A percentile compares a stretch with the other conserved stretches of the same genome.
Evolutionary conservation across 2,329 filamentous ascomycete species (phyloP).

Genomic region (Calonectria fujianensis): DNA sequence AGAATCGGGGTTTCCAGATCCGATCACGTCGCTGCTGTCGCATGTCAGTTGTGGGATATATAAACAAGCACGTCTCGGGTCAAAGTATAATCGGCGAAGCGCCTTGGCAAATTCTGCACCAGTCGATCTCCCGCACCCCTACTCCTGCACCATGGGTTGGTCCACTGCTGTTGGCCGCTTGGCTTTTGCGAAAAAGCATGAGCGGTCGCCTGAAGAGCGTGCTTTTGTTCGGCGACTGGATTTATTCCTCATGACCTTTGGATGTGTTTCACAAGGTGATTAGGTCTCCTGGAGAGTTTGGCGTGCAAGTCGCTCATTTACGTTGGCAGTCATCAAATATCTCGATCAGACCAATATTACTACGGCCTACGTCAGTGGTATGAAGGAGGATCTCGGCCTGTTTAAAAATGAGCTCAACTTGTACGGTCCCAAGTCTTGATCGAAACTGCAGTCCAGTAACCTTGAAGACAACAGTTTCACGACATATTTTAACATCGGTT

Average conservation of each 20-base stretch:
- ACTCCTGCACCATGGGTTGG: slow-evolving; percentile 28
- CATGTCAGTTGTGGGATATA: not conserved
- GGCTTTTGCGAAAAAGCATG: slow-evolving; percentile 36
- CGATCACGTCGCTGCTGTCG: not conserved
- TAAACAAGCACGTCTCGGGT: slow-evolving; percentile 28
- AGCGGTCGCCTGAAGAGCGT: slow-evolving; percentile 26
- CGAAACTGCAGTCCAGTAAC: not conserved
- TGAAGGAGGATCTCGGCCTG: slow-evolving; percentile 33
- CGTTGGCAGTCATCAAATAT: slow-evolving; percentile 24
- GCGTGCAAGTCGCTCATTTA: not conserved
- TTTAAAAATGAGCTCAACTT: slow-evolving; percentile 50
- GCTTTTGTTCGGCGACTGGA: slow-evolving; percentile 31
- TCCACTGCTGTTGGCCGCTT: slow-evolving; percentile 22
- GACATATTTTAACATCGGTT: slow-evolving; percentile 75
- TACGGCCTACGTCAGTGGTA: slow-evolving; percentile 33
- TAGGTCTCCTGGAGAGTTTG: too few species aligned
- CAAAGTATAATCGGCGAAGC: not conserved
- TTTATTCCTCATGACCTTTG: slow-evolving; percentile 39
- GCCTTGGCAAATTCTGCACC: not conserved
- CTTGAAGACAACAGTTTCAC: slow-evolving; percentile 48
- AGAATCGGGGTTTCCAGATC: not conserved
- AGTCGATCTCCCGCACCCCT: not conserved
- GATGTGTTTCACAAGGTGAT: slow-evolving; percentile 35
- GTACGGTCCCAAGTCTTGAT: not conserved
- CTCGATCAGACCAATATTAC: slow-evolving; percentile 37